A percentile compares a stretch with the other conserved stretches of the same genome.
phyloP scores from a whole-genome alignment of 208 protist species.

The Entamoeba invadens region DNA sequence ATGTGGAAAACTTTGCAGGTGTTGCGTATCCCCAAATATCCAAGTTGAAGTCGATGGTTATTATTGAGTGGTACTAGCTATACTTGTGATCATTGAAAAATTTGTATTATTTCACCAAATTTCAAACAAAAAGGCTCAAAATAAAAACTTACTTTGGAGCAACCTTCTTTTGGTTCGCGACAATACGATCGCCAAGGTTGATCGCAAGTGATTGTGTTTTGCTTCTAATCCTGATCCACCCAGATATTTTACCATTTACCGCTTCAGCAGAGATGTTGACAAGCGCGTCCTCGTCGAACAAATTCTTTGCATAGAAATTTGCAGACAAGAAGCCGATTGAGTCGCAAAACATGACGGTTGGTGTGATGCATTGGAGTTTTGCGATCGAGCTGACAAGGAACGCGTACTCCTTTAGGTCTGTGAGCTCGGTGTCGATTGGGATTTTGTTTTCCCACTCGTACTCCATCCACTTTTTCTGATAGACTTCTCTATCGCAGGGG shows the following conservation, averaged over 20 bases:
- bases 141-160: neutral
- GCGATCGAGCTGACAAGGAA: neutral
- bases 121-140: neutral
- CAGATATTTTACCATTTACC: neutral
- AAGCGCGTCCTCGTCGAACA: neutral
- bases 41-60: no score
- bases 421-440: neutral
- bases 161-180: neutral
- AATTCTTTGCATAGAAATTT: neutral
- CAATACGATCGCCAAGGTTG: neutral
- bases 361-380: neutral
- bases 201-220: neutral
- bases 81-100: no score
- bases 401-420: neutral
- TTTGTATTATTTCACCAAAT: no score
- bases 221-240: neutral
- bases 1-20: no score
- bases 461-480: neutral
- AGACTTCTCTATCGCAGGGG: neutral
- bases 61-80: no score
- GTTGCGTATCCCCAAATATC: no score
- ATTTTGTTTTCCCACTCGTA: conserved; percentile 7
- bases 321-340: neutral
- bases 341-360: neutral
- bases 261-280: neutral